Percentiles rank a stretch among this genome's conserved stretches.
Conservation (phyloP, 345 rosid genomes). For the Euphorbia tirucalli region DNA sequence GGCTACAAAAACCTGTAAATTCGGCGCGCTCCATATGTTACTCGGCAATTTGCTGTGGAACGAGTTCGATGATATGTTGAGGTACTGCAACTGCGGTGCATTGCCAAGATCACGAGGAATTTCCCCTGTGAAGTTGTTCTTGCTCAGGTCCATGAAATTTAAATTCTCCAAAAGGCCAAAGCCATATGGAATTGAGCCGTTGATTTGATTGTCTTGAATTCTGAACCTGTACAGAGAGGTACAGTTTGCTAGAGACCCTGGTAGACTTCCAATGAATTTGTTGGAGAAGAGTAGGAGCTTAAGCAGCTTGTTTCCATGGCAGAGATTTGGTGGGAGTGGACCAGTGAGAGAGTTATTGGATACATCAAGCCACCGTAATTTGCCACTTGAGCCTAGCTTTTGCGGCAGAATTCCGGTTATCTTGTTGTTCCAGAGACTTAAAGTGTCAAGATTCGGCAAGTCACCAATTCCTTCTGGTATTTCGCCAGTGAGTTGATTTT, state of each 20-base stretch:
- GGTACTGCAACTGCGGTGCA: conserved; percentile 56
- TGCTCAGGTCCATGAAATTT: conserved; percentile 67
- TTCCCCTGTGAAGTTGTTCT: conserved; percentile 59
- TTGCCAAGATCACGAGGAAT: conserved; percentile 70
- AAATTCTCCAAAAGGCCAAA: conserved; percentile 62
- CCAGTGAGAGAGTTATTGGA: conserved; percentile 73
- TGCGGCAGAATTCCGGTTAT: conserved; percentile 68
- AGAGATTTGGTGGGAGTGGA: conserved; percentile 68
- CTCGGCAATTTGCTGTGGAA: conserved; percentile 49
- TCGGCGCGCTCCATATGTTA: conserved; percentile 65
- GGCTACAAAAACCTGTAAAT: conserved; percentile 70
- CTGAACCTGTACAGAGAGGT: conserved; percentile 60
- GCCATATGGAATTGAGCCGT: conserved; percentile 69
- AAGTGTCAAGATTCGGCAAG: conserved; percentile 52
- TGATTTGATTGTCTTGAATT: conserved; percentile 59
- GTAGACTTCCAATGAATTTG: conserved; percentile 47
- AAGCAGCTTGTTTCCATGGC: conserved; percentile 65
- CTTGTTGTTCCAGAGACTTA: conserved; percentile 68
- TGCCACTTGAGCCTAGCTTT: conserved; percentile 69
- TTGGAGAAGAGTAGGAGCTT: conserved; percentile 91
- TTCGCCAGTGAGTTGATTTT: conserved; percentile 54
- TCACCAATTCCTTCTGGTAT: conserved; percentile 67
- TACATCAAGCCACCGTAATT: conserved; percentile 59
- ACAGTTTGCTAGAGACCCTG: conserved; percentile 56
- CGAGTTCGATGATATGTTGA: conserved; percentile 70